Percentiles rank a stretch among this genome's conserved stretches.
Conservation (phyloP, 495 filamentous ascomycete genomes). For the Aspergillus conjunctus region DNA sequence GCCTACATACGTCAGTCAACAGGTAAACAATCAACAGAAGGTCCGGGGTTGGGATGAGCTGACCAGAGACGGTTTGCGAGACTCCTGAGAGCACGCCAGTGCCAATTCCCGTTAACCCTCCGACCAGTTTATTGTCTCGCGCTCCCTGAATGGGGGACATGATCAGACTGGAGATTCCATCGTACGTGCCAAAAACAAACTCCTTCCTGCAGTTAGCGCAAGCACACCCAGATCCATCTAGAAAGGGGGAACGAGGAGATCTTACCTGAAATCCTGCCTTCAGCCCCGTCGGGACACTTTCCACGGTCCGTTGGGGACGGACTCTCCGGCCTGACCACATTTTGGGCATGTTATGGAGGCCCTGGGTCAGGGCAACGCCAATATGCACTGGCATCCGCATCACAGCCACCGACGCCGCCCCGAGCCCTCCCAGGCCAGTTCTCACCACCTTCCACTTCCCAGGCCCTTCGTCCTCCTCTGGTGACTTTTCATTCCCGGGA, state of each 20-base stretch:
- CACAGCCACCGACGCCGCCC: not conserved
- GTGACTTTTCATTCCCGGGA: not conserved
- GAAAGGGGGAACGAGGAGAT: not conserved
- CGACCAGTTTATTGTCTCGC: not conserved
- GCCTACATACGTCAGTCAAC: not conserved
- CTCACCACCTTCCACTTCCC: constrained; percentile 2
- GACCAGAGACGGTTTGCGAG: not conserved
- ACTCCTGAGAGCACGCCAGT: not conserved
- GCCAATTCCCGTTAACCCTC: not conserved
- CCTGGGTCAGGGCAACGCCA: constrained; percentile 1
- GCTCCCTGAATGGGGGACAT: constrained; percentile 1
- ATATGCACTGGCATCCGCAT: not conserved
- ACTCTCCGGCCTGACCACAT: constrained; percentile 1
- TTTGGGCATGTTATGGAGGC: constrained; percentile 2
- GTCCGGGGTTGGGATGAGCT: not conserved
- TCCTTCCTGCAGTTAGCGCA: not conserved
- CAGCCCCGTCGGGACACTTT: not conserved
- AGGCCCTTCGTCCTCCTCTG: not conserved
- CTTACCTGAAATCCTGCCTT: not conserved
- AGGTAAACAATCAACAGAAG: not conserved
- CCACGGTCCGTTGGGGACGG: constrained; percentile 3
- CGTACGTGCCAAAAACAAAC: not conserved
- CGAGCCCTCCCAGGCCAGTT: not conserved
- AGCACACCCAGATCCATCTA: too few relatives aligned
- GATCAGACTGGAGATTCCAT: not conserved